phyloP scores from a whole-genome alignment of 2,329 filamentous ascomycete species.

The Cladosporium halotolerans region DNA sequence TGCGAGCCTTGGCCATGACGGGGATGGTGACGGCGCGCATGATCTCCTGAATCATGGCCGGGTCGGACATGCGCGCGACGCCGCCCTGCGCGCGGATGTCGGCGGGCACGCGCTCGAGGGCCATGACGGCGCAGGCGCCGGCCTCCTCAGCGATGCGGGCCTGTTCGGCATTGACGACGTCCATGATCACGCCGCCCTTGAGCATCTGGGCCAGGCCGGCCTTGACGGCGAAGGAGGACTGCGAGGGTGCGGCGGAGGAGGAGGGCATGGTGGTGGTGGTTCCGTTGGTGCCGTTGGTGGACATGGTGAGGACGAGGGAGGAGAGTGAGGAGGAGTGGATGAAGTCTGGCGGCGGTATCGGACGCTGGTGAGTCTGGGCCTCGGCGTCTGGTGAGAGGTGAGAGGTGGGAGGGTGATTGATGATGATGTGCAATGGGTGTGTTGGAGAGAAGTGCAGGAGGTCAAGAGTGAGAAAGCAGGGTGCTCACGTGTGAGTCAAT shows the following conservation, averaged over 20 bases:
- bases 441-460: too few relatives aligned
- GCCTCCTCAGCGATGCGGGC: slow-evolving; percentile 95
- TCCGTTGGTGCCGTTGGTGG: slow-evolving; percentile 17
- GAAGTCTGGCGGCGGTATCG: too few relatives aligned
- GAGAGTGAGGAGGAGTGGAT: background rate
- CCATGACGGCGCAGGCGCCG: slow-evolving; percentile 95
- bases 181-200: slow-evolving; percentile 99
- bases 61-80: slow-evolving; percentile 95
- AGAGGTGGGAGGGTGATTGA: too few relatives aligned
- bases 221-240: slow-evolving; percentile 76
- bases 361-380: too few relatives aligned
- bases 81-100: slow-evolving; percentile 91
- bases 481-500: too few relatives aligned
- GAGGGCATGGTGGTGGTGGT: slow-evolving; percentile 17
- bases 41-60: slow-evolving; percentile 89
- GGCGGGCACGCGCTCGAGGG: slow-evolving; percentile 91
- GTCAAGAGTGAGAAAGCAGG: too few relatives aligned
- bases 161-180: slow-evolving; percentile 87
- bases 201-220: slow-evolving; percentile 94
- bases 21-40: slow-evolving; percentile 93
- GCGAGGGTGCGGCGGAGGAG: slow-evolving; percentile 17
- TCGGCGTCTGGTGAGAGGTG: too few relatives aligned
- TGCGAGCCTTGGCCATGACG: slow-evolving; percentile 98
- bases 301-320: slow-evolving; percentile 9
- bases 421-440: too few relatives aligned